Evolutionary conservation across 75 land plant genomes (phyloP), one percentile per base, ranked within the genome.

Genomic region (Cryptomeria japonica): DNA sequence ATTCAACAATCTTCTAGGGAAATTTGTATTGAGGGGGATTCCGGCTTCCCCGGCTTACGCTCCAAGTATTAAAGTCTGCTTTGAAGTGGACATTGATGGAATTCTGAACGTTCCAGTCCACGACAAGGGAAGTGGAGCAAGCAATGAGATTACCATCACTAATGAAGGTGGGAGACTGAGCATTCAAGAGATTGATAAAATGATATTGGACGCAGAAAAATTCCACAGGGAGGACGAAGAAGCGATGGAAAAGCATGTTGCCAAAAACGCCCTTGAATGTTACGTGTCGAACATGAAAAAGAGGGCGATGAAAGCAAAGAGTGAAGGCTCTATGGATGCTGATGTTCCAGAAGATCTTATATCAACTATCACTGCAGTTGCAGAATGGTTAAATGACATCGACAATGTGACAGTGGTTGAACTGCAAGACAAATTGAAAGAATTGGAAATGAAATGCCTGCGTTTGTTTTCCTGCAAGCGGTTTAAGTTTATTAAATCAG

Each of bases 41-140:
- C 14, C 34, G 5, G 18, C 42, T 32, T 89, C 89, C 1, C 61
- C 22, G 1, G 0, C 10, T 15, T 38, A 78, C 28, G 86, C 32
- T 19, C 89, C 89, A 32, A 0, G 28, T 0, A 88, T 89, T 22
- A 73, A 25, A 5, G 90, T 87, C 12, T 11, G n/a, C 44, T 87
- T 87, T 41, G 89, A 89, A 34, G 58, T 89, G 25, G 89, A 87
- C 15, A 58, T 32, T 9, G 38, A 89, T 47, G 90, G 91, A 36
- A 84, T 89, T 36, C 38, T 89, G 64, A 89, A 83, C 8, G 90
- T 89, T 10, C 87, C 8, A 41, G 42, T 4, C 11, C 5, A 41
- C 42, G 42, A 41, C 1, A 41, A 41, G 42, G 61, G 25, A 56
- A 56, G 61, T 0, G 19, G 61, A 3, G 61, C 19, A 18, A 56